Base-by-base conservation (phyloP, 495 filamentous ascomycete genomes). In the Letharia lupina region DNA sequence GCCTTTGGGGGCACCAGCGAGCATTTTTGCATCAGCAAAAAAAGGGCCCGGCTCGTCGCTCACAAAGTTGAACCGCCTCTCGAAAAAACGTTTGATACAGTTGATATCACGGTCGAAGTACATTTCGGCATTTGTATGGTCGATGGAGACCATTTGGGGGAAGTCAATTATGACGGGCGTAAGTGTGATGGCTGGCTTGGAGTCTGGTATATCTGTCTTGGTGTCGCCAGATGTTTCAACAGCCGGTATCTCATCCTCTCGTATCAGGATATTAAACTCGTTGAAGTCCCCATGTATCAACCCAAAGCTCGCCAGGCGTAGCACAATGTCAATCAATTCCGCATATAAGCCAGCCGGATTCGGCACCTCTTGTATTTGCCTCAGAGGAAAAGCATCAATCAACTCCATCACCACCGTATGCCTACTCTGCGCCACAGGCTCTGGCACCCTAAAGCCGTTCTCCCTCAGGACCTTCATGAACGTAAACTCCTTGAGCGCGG, bases 211-310 rank as follows among this genome's bases (percentile, higher is more conserved):
- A 20, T 63, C 47, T 23, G 48, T 45, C 33, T 69, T 42, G 28
- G 18, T 12, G 13, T 61, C 33, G 58, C 15, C 6, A 41, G 47
- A 23, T 35, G 12, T 23, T 45, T 50, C 42, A 0, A 7, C 41
- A 39, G 23, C 18, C 13, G 78, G 72, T 31, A 78, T 70, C 44
- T 76, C 75, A 42, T 84, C 81, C 70, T 96, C 92, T 69, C 91
- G 87, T 75, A 98, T 87, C 28, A 99, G 81, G 65, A 99, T 91
- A 73, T 99, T 99, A 81, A 99, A 99, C 78, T 98, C 95, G 78
- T 99, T 99, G 79, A 96, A 98, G 74, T 99, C 94, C 69, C 94
- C 95, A 75, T 99, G 94, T 63, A 99, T 98, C 64, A 99, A 78
- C 11, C 94, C 95, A 70, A 89, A 87, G 40, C 83, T 81, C n/a